A percentile compares a stretch with the other conserved stretches of the same genome.
Evolutionary conservation across 2,329 filamentous ascomycete genomes (phyloP).

Genomic region (Akanthomyces dipterigenus): DNA sequence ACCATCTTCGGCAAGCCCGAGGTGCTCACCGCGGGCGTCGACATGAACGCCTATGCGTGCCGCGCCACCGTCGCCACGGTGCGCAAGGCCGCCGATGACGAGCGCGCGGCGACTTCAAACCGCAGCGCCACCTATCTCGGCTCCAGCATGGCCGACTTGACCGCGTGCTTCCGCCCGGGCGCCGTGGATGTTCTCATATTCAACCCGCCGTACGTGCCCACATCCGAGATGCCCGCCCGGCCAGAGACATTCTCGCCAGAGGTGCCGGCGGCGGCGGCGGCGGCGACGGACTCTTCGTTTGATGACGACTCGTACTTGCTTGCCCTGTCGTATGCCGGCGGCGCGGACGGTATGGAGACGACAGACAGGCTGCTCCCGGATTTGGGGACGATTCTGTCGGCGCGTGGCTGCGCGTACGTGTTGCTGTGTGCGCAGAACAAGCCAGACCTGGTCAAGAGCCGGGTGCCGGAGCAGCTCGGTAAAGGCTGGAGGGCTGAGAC

Average conservation of each 20-base stretch:
- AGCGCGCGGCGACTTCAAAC: constrained; percentile 16
- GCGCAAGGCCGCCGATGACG: constrained; percentile 31
- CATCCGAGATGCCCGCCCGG: constrained; percentile 60
- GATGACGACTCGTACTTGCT: constrained; percentile 79
- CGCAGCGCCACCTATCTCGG: constrained; percentile 53
- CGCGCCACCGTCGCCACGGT: constrained; percentile 67
- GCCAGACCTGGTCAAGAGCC: constrained; percentile 64
- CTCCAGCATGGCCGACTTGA: constrained; percentile 64
- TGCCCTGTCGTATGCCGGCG: constrained; percentile 82
- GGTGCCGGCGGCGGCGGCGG: constrained; percentile 18
- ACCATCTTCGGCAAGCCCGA: constrained; percentile 65
- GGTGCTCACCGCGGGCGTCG: constrained; percentile 68
- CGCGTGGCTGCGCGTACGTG: constrained; percentile 76
- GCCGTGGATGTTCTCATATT: constrained; percentile 80
- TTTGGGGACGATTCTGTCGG: constrained; percentile 57
- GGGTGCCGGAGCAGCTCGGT: constrained; percentile 46
- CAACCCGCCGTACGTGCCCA: constrained; percentile 96
- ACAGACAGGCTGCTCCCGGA: constrained; percentile 71
- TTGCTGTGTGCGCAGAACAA: constrained; percentile 86
- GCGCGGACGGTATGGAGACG: constrained; percentile 86
- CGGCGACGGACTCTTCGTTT: constrained; percentile 43
- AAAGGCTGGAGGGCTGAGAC: constrained; percentile 64
- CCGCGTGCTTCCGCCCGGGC: constrained; percentile 48
- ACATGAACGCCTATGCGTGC: constrained; percentile 83
- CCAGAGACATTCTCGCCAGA: constrained; percentile 25